phyloP scores from a whole-genome alignment of 208 protist species.

The Leishmania gerbilli region DNA sequence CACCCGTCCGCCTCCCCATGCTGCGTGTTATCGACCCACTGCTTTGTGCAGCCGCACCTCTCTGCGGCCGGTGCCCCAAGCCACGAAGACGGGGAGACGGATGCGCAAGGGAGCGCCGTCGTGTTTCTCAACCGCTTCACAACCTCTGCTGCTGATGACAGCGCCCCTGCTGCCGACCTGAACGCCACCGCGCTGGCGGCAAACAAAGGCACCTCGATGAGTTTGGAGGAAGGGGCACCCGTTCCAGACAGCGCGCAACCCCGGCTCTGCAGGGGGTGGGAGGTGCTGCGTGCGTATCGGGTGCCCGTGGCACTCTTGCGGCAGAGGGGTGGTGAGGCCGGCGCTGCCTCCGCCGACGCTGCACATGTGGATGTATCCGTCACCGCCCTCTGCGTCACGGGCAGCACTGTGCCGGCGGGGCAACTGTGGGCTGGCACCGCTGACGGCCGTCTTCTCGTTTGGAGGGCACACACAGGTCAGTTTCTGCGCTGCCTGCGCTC shows the following conservation, averaged over 20 bases:
- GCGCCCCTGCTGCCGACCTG: not conserved
- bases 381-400: conserved; percentile 24
- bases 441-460: conserved; percentile 39
- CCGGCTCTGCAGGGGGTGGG: conserved; percentile 7
- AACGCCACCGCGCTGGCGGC: too few relatives aligned
- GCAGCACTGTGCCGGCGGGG: not conserved
- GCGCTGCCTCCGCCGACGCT: not conserved
- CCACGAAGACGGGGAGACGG: not conserved
- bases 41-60: not conserved
- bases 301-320: conserved; percentile 6
- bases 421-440: conserved; percentile 47
- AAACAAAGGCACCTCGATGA: not conserved
- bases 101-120: not conserved
- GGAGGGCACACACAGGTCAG: conserved; percentile 28
- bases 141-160: not conserved
- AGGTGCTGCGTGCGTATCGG: conserved; percentile 21
- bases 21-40: conserved; percentile 24
- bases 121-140: not conserved
- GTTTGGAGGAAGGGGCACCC: not conserved
- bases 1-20: not conserved
- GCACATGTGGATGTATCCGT: not conserved
- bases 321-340: not conserved
- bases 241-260: not conserved
- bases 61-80: not conserved
- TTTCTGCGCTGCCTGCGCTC: conserved; percentile 37